A percentile compares a stretch with the other conserved stretches of the same genome.
Evolutionary conservation across 1,139 yeast genomes (phyloP).

Genomic region (Pichia inconspicua): DNA sequence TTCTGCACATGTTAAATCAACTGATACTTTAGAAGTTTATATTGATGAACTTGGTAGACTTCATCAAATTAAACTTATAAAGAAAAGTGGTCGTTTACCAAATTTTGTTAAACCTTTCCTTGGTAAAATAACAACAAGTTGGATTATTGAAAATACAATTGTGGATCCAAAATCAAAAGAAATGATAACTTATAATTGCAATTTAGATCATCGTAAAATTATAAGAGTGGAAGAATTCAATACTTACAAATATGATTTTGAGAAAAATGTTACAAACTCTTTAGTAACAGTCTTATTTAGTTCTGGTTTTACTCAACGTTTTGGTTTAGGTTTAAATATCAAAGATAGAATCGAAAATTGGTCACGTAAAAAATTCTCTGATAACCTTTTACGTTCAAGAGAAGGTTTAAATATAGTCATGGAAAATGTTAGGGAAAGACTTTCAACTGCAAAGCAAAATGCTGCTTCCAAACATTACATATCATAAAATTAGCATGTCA

Average conservation of each 20-base stretch:
- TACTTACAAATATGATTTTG: slow-evolving; percentile 35
- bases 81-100: slow-evolving; percentile 78
- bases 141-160: slow-evolving; percentile 77
- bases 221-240: slow-evolving; percentile 76
- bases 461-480: background rate
- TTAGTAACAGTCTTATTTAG: slow-evolving; percentile 56
- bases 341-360: slow-evolving; percentile 73
- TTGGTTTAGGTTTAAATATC: slow-evolving; percentile 37
- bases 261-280: slow-evolving; percentile 33
- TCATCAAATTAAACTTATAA: slow-evolving; percentile 65
- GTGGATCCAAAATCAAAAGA: slow-evolving; percentile 55
- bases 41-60: slow-evolving; percentile 60
- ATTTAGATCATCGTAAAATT: slow-evolving; percentile 77
- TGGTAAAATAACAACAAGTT: slow-evolving; percentile 64
- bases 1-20: slow-evolving; percentile 79
- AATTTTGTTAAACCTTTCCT: slow-evolving; percentile 70
- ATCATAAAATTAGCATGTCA: background rate
- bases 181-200: slow-evolving; percentile 69
- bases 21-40: slow-evolving; percentile 61
- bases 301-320: slow-evolving; percentile 48
- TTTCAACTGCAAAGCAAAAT: slow-evolving; percentile 7
- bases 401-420: slow-evolving; percentile 74
- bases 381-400: slow-evolving; percentile 59
- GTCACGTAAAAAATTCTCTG: slow-evolving; percentile 65
- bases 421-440: slow-evolving; percentile 35